Evolutionary conservation across 768 basidiomycete genomes (phyloP).

Genomic region (Pisolithus marmoratus): DNA sequence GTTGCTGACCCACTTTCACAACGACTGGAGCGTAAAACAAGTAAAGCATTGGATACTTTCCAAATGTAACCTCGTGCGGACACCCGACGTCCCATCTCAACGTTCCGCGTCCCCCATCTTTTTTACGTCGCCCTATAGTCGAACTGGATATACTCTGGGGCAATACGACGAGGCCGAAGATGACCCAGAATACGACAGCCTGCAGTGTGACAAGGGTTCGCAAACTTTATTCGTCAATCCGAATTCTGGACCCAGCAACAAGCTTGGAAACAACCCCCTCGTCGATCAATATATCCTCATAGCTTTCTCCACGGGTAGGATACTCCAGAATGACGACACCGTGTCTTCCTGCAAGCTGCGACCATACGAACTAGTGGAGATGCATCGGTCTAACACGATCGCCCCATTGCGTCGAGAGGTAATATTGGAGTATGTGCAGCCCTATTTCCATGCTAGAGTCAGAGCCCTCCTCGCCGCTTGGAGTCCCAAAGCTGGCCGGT

Average conservation of each 20-base stretch:
- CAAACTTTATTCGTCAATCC: slow-evolving; percentile 6
- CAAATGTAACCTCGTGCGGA: slow-evolving; percentile 42
- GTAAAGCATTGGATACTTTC: slow-evolving; percentile 60
- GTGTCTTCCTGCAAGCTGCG: slow-evolving; percentile 54
- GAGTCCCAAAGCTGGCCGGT: slow-evolving; percentile 21
- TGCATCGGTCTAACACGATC: slow-evolving; percentile 45
- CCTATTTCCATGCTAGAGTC: slow-evolving; percentile 55
- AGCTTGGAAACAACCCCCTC: slow-evolving; percentile 14
- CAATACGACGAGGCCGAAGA: slow-evolving; percentile 29
- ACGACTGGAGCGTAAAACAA: slow-evolving; percentile 53
- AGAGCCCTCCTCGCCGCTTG: slow-evolving; percentile 44
- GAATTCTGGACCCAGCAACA: slow-evolving; percentile 7
- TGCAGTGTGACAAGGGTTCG: slow-evolving; percentile 2
- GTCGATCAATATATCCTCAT: slow-evolving; percentile 45
- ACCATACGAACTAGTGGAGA: slow-evolving; percentile 64
- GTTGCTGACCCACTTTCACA: slow-evolving; percentile 64
- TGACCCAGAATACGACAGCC: slow-evolving; percentile 24
- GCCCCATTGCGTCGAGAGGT: slow-evolving; percentile 38
- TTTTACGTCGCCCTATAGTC: slow-evolving; percentile 40
- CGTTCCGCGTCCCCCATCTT: slow-evolving; percentile 64
- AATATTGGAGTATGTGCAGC: slow-evolving; percentile 42
- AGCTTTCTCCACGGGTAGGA: slow-evolving; percentile 62
- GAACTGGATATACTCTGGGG: slow-evolving; percentile 16
- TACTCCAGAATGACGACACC: slow-evolving; percentile 61
- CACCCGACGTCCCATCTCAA: slow-evolving; percentile 18